These are phyloP conservation scores for Chrysoporthe puriensis DNA, from an alignment of 2,329 filamentous ascomycete species.

Conservation along the genomic window DNA sequence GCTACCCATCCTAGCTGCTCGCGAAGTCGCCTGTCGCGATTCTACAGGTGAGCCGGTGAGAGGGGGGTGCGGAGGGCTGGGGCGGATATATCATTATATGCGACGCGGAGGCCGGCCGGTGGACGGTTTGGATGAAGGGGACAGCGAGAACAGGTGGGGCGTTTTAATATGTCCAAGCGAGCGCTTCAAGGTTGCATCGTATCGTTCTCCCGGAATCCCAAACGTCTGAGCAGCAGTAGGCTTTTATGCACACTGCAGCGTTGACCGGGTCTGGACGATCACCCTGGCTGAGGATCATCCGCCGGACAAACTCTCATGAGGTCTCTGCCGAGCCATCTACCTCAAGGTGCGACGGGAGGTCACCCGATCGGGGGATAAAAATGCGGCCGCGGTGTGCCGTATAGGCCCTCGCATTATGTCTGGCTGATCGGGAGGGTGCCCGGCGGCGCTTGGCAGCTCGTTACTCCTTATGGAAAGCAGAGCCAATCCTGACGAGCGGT, in stretches of 20 bases:
- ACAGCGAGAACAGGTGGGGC: not conserved
- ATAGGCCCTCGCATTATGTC: not conserved
- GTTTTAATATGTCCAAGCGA: not conserved
- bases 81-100: not conserved
- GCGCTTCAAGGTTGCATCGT: too few species aligned
- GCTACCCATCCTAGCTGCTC: constrained; percentile 22
- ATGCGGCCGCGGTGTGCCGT: not conserved
- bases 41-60: not conserved
- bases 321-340: not conserved
- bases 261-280: not conserved
- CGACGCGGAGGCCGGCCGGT: not conserved
- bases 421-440: not conserved
- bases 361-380: not conserved
- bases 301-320: not conserved
- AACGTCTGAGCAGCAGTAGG: too few species aligned
- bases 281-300: not conserved
- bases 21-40: not conserved
- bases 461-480: too few species aligned
- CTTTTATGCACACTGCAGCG: not conserved
- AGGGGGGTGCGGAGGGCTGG: not conserved
- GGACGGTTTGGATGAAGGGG: not conserved
- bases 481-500: too few species aligned
- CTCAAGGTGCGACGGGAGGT: not conserved
- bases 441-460: not conserved
- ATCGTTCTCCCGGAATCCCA: too few species aligned